Percentiles rank a stretch among this genome's conserved stretches.
Evolutionary conservation across 192 early-diverging fungal genomes (phyloP).

Genomic region (Umbelopsis vinacea): DNA sequence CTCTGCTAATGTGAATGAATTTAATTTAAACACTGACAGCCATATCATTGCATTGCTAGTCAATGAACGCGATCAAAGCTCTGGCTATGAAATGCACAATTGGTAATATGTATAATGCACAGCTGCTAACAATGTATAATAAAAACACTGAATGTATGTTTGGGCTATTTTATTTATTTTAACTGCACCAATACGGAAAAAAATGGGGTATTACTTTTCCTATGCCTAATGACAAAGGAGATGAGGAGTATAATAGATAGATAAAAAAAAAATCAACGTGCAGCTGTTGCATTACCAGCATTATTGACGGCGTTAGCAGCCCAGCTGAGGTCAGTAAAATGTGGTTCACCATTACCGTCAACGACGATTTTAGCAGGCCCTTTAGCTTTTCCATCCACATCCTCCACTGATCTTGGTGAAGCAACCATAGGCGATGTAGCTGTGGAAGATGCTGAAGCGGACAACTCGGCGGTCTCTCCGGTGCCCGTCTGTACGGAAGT

Average conservation of each 20-base stretch:
- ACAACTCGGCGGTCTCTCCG: background rate
- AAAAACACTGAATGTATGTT: background rate
- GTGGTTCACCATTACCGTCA: background rate
- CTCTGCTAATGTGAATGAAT: background rate
- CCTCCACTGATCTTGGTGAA: background rate
- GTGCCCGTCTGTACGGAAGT: background rate
- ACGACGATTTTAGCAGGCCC: background rate
- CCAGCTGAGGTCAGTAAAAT: constrained; percentile 11
- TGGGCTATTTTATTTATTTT: background rate
- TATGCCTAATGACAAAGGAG: background rate
- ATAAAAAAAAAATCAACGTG: background rate
- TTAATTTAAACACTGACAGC: constrained; percentile 1
- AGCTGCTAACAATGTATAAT: too few relatives aligned
- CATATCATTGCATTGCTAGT: constrained; percentile 2
- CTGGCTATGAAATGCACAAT: constrained; percentile 1
- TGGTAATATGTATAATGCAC: constrained; percentile 3
- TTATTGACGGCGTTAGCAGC: background rate
- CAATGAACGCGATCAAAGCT: background rate
- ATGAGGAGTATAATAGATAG: background rate
- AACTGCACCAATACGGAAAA: background rate
- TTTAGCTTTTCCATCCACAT: background rate
- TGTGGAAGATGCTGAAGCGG: background rate
- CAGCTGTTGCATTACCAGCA: background rate
- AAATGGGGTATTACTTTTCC: constrained; percentile 4
- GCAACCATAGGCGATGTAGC: background rate